Evolutionary conservation across 495 filamentous ascomycete species (phyloP), one percentile per base, ranked within the genome.

Genomic region (Oidiodendron maius): DNA sequence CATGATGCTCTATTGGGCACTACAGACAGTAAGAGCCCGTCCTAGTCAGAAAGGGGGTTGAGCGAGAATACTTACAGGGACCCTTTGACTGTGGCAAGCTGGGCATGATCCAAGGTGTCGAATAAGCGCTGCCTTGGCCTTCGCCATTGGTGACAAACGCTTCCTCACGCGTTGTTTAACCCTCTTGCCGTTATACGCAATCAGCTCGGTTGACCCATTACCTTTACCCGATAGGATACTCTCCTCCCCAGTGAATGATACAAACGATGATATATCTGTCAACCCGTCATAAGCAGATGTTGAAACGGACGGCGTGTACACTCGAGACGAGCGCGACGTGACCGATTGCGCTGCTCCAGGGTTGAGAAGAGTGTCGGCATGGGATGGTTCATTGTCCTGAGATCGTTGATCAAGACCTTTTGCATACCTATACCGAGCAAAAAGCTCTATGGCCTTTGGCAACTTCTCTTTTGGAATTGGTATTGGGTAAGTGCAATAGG

Each of bases 1-100:
- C 56, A 30, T 59, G 52, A 35, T 59, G 56, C 13, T 55, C 45
- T 18, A 59, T 32, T 23, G 56, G 52, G 34, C 56, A 59, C n/a
- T n/a, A n/a, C n/a, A n/a, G n/a, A n/a, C n/a, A n/a, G n/a, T n/a
- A n/a, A n/a, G n/a, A n/a, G n/a, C n/a, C n/a, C n/a, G n/a, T n/a
- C n/a, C n/a, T n/a, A n/a, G n/a, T n/a, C n/a, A n/a, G n/a, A n/a
- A n/a, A n/a, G n/a, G n/a, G n/a, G n/a, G n/a, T n/a, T n/a, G n/a
- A n/a, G n/a, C n/a, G n/a, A n/a, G n/a, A n/a, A n/a, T n/a, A n/a
- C n/a, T n/a, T n/a, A n/a, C n/a, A 32, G 48, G 38, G 18, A 56
- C 57, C 28, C 42, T 43, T 37, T 51, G 30, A 25, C 16, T 30
- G n/a, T 36, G 39, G 35, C 57, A 60, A 1, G 26, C 6, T 24